Conservation (phyloP, 805 yeast species). For the Ogataea henricii region DNA sequence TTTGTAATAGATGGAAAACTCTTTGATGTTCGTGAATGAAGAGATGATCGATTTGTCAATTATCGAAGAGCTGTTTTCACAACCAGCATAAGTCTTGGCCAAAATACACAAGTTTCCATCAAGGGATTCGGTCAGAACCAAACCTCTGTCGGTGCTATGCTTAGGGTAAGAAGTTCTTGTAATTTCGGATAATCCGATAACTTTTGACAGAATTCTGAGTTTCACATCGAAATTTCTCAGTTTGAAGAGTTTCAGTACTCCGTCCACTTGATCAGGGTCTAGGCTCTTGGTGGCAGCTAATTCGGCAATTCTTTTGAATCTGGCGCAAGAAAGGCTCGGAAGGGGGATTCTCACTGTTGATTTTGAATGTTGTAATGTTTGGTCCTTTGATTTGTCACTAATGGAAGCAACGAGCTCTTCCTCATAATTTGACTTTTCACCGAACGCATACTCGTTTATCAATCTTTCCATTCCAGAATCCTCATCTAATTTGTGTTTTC, state of each 20-base stretch:
- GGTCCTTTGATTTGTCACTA: neutral
- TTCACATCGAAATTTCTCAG: constrained; percentile 28
- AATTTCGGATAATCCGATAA: constrained; percentile 19
- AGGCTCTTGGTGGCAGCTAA: constrained; percentile 20
- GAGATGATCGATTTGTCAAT: constrained; percentile 26
- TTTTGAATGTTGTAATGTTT: constrained; percentile 15
- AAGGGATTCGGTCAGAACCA: constrained; percentile 22
- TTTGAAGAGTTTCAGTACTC: constrained; percentile 25
- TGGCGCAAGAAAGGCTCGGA: constrained; percentile 14
- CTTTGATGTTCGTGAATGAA: constrained; percentile 23
- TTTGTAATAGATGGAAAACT: constrained; percentile 29
- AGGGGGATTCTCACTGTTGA: constrained; percentile 20
- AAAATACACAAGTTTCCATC: constrained; percentile 19
- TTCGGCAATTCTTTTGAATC: constrained; percentile 17
- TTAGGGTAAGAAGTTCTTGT: constrained; percentile 13
- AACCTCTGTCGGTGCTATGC: constrained; percentile 24
- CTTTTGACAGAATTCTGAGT: constrained; percentile 22
- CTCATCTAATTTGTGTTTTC: neutral
- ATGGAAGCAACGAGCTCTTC: neutral
- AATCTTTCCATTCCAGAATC: neutral
- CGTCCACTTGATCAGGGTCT: constrained; percentile 20
- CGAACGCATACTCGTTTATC: neutral
- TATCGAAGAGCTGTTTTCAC: constrained; percentile 19
- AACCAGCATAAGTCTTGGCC: constrained; percentile 34
- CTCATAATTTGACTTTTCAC: neutral